phyloP scores from a whole-genome alignment of 176 grass and related monocot genomes.

The Microstegium vimineum region DNA sequence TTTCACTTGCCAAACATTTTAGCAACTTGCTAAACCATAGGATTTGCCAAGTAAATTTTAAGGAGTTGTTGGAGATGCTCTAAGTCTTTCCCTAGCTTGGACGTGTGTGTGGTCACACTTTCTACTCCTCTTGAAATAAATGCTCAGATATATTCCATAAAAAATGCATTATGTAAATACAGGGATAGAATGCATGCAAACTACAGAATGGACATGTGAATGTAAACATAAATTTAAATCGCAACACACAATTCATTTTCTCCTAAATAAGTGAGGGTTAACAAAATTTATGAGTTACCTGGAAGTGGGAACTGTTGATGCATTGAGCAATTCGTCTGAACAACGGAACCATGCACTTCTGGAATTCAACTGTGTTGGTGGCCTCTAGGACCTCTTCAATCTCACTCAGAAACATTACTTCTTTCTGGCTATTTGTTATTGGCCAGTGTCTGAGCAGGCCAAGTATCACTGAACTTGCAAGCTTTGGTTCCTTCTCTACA shows the following conservation, averaged over 20 bases:
- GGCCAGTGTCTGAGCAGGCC: constrained; percentile 73
- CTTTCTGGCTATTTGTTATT: constrained; percentile 73
- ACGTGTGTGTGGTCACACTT: neutral
- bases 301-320: constrained; percentile 66
- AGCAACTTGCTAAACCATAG: too few relatives aligned
- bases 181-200: neutral
- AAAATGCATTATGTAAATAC: neutral
- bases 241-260: neutral
- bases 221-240: neutral
- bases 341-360: constrained; percentile 65
- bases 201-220: neutral
- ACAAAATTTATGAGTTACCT: constrained; percentile 34
- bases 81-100: neutral
- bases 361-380: constrained; percentile 49
- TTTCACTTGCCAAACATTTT: too few relatives aligned
- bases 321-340: constrained; percentile 55
- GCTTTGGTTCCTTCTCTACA: constrained; percentile 68
- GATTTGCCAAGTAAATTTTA: too few relatives aligned
- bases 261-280: neutral
- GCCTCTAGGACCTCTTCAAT: constrained; percentile 65
- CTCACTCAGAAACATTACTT: constrained; percentile 81
- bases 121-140: neutral
- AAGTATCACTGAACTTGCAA: constrained; percentile 53
- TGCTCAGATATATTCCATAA: neutral
- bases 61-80: too few relatives aligned